Conservation (phyloP, 2,329 filamentous ascomycete genomes). For the Drechslerella dactyloides region DNA sequence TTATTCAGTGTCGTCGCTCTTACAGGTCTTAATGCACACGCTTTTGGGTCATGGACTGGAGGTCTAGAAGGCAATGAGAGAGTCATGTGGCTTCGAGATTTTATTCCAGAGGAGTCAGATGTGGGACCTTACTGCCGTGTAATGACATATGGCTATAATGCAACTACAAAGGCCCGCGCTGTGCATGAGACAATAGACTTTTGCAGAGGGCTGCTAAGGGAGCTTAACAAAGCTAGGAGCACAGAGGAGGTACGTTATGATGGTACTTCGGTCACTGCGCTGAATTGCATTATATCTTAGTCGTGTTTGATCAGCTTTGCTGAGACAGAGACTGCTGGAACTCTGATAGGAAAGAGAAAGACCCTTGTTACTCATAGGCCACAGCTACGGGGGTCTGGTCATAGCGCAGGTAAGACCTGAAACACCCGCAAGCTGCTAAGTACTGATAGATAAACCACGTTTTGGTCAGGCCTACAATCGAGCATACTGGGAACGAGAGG, state of each 20-base stretch:
- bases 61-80: background rate
- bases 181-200: constrained; percentile 46
- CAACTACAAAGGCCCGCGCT: constrained; percentile 22
- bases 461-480: constrained; percentile 16
- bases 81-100: constrained; percentile 53
- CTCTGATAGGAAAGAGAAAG: constrained; percentile 13
- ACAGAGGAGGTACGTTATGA: constrained; percentile 23
- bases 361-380: constrained; percentile 32
- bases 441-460: background rate
- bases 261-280: background rate
- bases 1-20: constrained; percentile 49
- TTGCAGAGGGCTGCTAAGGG: constrained; percentile 32
- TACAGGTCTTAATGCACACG: constrained; percentile 51
- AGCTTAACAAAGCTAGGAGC: constrained; percentile 47
- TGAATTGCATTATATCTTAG: background rate
- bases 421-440: too few relatives aligned
- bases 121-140: constrained; percentile 43
- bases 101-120: constrained; percentile 29
- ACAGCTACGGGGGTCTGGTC: constrained; percentile 42
- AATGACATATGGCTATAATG: constrained; percentile 52
- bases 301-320: too few relatives aligned
- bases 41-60: constrained; percentile 51
- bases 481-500: constrained; percentile 2
- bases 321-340: background rate
- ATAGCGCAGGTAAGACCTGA: constrained; percentile 20